Evolutionary conservation across 208 protist genomes (phyloP), one percentile per base, ranked within the genome.

Genomic region (Perkinsela sp.): DNA sequence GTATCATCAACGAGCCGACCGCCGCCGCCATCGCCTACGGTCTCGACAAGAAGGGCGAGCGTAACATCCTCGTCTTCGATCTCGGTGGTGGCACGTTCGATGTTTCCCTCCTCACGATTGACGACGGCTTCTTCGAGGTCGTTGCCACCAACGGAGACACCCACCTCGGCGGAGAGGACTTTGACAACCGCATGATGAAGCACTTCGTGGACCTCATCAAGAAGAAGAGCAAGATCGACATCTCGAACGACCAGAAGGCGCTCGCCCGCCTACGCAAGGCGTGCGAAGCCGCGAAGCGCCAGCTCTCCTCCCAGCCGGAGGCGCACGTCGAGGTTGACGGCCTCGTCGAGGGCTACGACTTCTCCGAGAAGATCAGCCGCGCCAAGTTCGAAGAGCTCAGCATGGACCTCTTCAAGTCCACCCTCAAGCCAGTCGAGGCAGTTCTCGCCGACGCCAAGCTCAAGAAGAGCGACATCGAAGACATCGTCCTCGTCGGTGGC

Each of bases 361-460:
- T 97, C 77, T 88, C 77, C 77, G 87, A 85, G 32, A 85, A 80
- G 31, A 82, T 98, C 69, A 97, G 91, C 29, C 85, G 94, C 57
- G 90, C 93, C 67, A 89, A 89, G 72, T 98, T 98, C 75, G 94
- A 98, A 81, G 85, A 96, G 72, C 83, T 97, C 29, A 94, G 93
- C 87, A 80, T 86, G 69, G 93, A 96, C 77, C 78, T 97, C 1
- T 98, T 98, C 94, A 83, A 89, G 70, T 85, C 82, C 73, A 96
- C 90, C 13, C 75, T 98, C 13, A 75, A 78, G 1, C 95, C 95
- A 30, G 92, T 98, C 32, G 74, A 89, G 70, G 83, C 85, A 71
- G 93, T 97, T 15, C 73, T 98, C 2, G 78, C 92, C 32, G 95
- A 98, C 73, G 73, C 87, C 48, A 87, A 89, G 71, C 67, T 98